A percentile compares a stretch with the other conserved stretches of the same genome.
phyloP scores from a whole-genome alignment of 1,284 basidiomycete species.

The Fistulina hepatica region DNA sequence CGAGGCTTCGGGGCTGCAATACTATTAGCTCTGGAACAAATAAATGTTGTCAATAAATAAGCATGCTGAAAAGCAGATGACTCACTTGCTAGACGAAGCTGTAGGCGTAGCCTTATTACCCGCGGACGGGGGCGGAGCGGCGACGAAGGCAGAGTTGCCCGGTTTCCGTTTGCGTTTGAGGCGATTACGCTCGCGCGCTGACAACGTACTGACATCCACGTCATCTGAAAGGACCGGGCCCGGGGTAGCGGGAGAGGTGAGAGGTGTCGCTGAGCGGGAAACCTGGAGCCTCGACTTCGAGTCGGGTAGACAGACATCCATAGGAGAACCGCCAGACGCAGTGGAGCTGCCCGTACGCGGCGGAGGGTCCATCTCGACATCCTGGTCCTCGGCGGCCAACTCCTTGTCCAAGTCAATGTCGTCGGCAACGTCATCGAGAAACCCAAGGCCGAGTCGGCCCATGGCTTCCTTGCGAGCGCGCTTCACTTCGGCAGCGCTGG shows the following conservation, averaged over 20 bases:
- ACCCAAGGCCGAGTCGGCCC: slow-evolving; percentile 72
- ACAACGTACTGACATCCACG: slow-evolving; percentile 46
- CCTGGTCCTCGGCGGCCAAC: slow-evolving; percentile 50
- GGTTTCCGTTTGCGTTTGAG: slow-evolving; percentile 86
- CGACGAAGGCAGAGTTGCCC: slow-evolving; percentile 70
- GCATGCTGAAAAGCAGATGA: slow-evolving; percentile 6
- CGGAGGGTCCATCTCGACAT: slow-evolving; percentile 37
- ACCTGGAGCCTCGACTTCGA: slow-evolving; percentile 22
- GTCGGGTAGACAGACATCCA: slow-evolving; percentile 25
- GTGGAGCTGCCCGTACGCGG: slow-evolving; percentile 34
- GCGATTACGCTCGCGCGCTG: slow-evolving; percentile 82
- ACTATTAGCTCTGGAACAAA: slow-evolving; percentile 41
- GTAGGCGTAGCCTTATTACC: slow-evolving; percentile 47
- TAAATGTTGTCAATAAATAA: slow-evolving; percentile 1
- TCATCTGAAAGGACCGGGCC: slow-evolving; percentile 39
- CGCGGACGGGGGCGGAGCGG: slow-evolving; percentile 44
- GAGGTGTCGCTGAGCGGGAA: slow-evolving; percentile 46
- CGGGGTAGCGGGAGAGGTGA: slow-evolving; percentile 32
- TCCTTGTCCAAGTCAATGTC: slow-evolving; percentile 78
- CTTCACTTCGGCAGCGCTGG: slow-evolving; percentile 62
- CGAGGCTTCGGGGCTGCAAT: slow-evolving; percentile 28
- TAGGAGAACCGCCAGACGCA: slow-evolving; percentile 26
- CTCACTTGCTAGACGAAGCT: slow-evolving; percentile 51
- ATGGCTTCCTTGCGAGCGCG: slow-evolving; percentile 76
- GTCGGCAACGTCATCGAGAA: slow-evolving; percentile 62